Evolutionary conservation across 139 green algal species (phyloP), one percentile per base, ranked within the genome.

Genomic region (Astrephomene gubernaculifera): DNA sequence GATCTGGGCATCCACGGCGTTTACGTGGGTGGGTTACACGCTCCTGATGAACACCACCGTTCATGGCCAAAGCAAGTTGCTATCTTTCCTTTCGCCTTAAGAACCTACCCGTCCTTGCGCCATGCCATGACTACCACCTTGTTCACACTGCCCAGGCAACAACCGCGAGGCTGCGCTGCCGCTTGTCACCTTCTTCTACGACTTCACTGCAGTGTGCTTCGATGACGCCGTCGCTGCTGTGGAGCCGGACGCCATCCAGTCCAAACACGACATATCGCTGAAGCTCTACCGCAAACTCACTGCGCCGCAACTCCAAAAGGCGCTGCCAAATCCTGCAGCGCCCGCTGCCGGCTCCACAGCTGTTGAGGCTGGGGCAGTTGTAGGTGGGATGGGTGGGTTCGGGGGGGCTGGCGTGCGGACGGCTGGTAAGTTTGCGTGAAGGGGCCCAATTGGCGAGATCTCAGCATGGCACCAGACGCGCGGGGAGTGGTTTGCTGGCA

Each of bases 231-330:
- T 87, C 70, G 69, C 68, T 22, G 27, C 67, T 1, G 52, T 86
- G 31, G 67, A 80, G 52, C 80, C 68, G 24, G 43, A 49, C 45
- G 45, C 73, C 4, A 44, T 88, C 8, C 39, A 44, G 31, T 73
- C 60, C 8, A 83, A 72, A 24, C 76, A 83, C 60, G 76, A 83
- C 57, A 36, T 83, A 8, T 35, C 76, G 10, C 12, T 83, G 0
- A 83, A 83, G 29, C 12, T 83, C 14, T 83, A 83, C 57, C 76
- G 76, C 54, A 82, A 71, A 57, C 54, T 82, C 4, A 71, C 74
- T 19, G 17, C 73, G 2, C 71, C 71, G 3, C 44, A 65, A 45
- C 7, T 35, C 29, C 57, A 65, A 65, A 25, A 65, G n/a, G n/a
- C n/a, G n/a, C n/a, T n/a, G n/a, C n/a, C n/a, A n/a, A n/a, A n/a